phyloP scores from a whole-genome alignment of 805 yeast species.

The Grigorovia yakushimaensis region DNA sequence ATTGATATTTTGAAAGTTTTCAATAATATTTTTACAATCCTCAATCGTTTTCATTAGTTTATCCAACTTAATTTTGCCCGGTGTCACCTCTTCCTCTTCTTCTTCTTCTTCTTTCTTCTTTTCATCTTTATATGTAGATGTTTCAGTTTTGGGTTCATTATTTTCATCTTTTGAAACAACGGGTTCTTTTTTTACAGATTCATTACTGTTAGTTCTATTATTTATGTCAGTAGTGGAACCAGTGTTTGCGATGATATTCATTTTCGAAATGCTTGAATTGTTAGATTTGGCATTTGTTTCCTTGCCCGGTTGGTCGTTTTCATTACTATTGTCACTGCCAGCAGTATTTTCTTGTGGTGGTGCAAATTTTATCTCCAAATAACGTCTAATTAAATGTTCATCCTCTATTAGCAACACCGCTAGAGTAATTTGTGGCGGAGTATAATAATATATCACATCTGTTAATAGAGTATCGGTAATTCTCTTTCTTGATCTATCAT shows the following conservation, averaged over 20 bases:
- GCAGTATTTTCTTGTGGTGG: slow-evolving; percentile 6
- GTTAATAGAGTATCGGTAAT: slow-evolving; percentile 62
- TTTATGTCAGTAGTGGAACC: too few relatives aligned
- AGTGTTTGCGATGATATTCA: too few relatives aligned
- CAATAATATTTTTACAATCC: slow-evolving; percentile 40
- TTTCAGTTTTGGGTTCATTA: too few relatives aligned
- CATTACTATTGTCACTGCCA: not conserved
- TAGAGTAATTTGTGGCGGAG: slow-evolving; percentile 94
- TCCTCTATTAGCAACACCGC: slow-evolving; percentile 70
- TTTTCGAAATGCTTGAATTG: too few relatives aligned
- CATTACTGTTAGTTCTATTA: too few relatives aligned
- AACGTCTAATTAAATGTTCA: slow-evolving; percentile 51
- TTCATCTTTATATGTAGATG: too few relatives aligned
- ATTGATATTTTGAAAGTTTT: slow-evolving; percentile 36
- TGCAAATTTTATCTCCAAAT: slow-evolving; percentile 55
- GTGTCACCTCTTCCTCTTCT: slow-evolving; percentile 1
- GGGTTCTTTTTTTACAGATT: too few relatives aligned
- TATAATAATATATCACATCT: slow-evolving; percentile 65
- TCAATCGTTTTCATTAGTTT: slow-evolving; percentile 37
- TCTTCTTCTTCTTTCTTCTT: slow-evolving; percentile 9
- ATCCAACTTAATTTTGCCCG: slow-evolving; percentile 28
- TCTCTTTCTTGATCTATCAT: slow-evolving; percentile 59
- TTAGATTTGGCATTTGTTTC: slow-evolving; percentile 3
- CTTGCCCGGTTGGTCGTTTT: not conserved
- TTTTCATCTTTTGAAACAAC: too few relatives aligned